phyloP scores from a whole-genome alignment of 202 grass and related monocot species.

The Brachypodium distachyon region DNA sequence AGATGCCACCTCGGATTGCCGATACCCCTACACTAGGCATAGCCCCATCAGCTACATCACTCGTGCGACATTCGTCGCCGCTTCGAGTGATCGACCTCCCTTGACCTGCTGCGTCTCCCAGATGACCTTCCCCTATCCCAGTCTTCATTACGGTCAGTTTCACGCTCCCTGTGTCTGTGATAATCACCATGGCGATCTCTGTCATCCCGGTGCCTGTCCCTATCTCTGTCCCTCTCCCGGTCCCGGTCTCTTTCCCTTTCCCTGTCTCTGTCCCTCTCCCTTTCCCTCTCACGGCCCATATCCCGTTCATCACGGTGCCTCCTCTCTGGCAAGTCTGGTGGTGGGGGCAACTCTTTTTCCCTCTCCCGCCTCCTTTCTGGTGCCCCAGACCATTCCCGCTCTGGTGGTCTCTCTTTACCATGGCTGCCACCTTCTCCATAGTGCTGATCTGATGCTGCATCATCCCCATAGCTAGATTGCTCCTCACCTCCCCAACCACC shows the following conservation, averaged over 20 bases:
- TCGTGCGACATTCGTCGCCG: constrained; percentile 44
- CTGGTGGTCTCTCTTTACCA: constrained; percentile 58
- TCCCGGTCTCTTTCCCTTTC: constrained; percentile 46
- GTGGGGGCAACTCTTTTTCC: constrained; percentile 36
- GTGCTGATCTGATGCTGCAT: constrained; percentile 68
- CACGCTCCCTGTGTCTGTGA: constrained; percentile 45
- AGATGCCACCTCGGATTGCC: background rate
- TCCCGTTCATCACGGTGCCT: constrained; percentile 46
- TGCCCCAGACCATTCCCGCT: constrained; percentile 46
- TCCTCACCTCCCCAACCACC: constrained; percentile 61
- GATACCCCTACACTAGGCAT: constrained; percentile 19
- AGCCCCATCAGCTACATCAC: background rate
- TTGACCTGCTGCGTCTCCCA: constrained; percentile 48
- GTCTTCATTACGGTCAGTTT: constrained; percentile 37
- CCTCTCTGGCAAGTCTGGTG: constrained; percentile 46
- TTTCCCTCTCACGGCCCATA: constrained; percentile 35
- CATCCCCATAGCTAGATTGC: constrained; percentile 73
- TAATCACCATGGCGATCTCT: constrained; percentile 46
- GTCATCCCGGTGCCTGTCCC: constrained; percentile 44
- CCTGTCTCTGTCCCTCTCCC: constrained; percentile 42
- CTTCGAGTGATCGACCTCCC: constrained; percentile 56
- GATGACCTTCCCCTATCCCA: constrained; percentile 60
- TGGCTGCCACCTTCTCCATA: constrained; percentile 56
- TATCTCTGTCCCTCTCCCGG: constrained; percentile 34
- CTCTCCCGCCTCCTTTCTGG: constrained; percentile 35